phyloP scores from a whole-genome alignment of 2,329 filamentous ascomycete genomes.

The Trichoderma polysporum region DNA sequence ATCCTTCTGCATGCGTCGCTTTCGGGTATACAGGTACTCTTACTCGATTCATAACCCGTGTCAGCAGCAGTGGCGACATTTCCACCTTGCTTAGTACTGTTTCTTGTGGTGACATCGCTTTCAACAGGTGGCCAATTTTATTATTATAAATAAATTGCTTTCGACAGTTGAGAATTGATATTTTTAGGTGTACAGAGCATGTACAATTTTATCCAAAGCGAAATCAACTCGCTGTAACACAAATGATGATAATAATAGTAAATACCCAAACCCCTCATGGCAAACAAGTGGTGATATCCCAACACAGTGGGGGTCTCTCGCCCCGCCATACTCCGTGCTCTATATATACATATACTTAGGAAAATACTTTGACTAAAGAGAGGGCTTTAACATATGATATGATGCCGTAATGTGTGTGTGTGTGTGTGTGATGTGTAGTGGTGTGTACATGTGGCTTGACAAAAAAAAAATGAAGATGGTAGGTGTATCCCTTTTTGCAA shows the following conservation, averaged over 20 bases:
- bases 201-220: background rate
- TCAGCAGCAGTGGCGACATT: slow-evolving; percentile 11
- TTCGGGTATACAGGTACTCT: background rate
- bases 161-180: background rate
- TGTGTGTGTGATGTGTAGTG: background rate
- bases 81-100: background rate
- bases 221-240: background rate
- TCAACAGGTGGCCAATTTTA: background rate
- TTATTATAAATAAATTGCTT: background rate
- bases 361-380: slow-evolving; percentile 3
- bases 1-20: background rate
- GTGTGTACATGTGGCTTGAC: background rate
- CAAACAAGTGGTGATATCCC: background rate
- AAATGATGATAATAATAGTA: background rate
- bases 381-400: slow-evolving; percentile 9
- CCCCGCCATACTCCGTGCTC: slow-evolving; percentile 10
- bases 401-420: slow-evolving; percentile 6
- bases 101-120: slow-evolving; percentile 15
- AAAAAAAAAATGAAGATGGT: background rate
- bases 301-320: background rate
- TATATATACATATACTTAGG: slow-evolving; percentile 8
- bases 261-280: slow-evolving; percentile 2
- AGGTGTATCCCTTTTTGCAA: background rate
- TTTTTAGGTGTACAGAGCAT: background rate
- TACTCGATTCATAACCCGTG: background rate